A percentile compares a stretch with the other conserved stretches of the same genome.
These are phyloP conservation scores for Wallemia ichthyophaga DNA, from an alignment of 1,284 basidiomycete genomes.

Conservation along the genomic window DNA sequence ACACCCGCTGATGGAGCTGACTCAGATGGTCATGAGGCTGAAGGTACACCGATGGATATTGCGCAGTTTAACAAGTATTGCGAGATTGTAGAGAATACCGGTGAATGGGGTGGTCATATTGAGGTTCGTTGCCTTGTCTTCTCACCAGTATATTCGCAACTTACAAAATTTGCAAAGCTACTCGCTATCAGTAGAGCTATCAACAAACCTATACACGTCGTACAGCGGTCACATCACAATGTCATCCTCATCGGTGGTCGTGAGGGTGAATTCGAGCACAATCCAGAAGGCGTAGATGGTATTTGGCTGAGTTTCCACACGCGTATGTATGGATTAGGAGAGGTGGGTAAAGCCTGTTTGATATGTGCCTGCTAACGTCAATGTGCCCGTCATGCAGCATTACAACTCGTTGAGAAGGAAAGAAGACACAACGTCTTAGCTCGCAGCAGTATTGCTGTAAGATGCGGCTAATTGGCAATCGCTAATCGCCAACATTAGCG, in stretches of 20 bases:
- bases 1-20: conserved; percentile 36
- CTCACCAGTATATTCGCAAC: background rate
- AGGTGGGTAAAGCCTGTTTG: conserved; percentile 25
- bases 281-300: conserved; percentile 17
- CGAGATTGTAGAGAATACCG: conserved; percentile 43
- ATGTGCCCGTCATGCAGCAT: conserved; percentile 27
- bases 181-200: conserved; percentile 62
- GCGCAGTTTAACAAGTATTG: conserved; percentile 51
- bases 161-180: conserved; percentile 21
- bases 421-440: background rate
- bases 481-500: too few relatives aligned
- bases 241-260: conserved; percentile 44
- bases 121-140: conserved; percentile 24
- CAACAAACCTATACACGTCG: conserved; percentile 61
- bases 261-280: conserved; percentile 11
- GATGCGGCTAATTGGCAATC: too few relatives aligned
- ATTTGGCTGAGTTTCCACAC: conserved; percentile 67
- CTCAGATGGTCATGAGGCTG: conserved; percentile 23
- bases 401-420: conserved; percentile 43
- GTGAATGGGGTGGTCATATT: conserved; percentile 86
- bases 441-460: background rate
- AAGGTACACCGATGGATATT: conserved; percentile 39
- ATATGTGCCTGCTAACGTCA: too few relatives aligned
- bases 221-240: conserved; percentile 51
- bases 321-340: conserved; percentile 69